Conservation (phyloP, 768 basidiomycete species). For the Termitomyces titanicus region DNA sequence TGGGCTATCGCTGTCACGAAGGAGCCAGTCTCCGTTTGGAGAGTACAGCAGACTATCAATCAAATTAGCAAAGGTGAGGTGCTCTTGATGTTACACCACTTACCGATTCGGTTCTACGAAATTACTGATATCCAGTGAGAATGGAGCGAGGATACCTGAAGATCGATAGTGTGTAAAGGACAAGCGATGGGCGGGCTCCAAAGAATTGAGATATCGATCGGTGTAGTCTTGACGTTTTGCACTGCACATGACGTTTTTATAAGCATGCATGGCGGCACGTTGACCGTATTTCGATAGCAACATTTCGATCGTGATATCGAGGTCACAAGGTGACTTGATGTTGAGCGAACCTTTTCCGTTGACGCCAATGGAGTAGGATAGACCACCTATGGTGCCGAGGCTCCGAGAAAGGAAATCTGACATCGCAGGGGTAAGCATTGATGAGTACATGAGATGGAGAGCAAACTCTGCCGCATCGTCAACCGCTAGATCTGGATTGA, state of each 20-base stretch:
- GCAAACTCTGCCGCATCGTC: constrained; percentile 29
- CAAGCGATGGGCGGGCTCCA: constrained; percentile 33
- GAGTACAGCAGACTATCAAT: constrained; percentile 33
- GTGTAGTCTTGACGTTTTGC: constrained; percentile 32
- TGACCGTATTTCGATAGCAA: constrained; percentile 21
- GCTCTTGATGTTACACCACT: background rate
- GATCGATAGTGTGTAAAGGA: constrained; percentile 24
- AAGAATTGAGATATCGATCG: constrained; percentile 30
- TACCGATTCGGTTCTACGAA: constrained; percentile 30
- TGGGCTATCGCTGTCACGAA: constrained; percentile 34
- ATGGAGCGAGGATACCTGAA: constrained; percentile 27
- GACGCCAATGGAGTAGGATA: constrained; percentile 13
- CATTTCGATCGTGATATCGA: constrained; percentile 20
- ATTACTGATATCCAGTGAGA: constrained; percentile 19
- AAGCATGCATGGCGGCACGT: constrained; percentile 19
- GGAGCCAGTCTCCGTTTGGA: constrained; percentile 32
- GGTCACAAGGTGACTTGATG: constrained; percentile 10
- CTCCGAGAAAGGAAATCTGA: constrained; percentile 22
- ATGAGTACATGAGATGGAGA: constrained; percentile 32
- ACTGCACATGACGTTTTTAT: constrained; percentile 27
- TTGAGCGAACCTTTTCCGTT: constrained; percentile 22
- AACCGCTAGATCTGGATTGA: constrained; percentile 17
- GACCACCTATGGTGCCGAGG: constrained; percentile 19
- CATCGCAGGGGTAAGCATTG: constrained; percentile 20
- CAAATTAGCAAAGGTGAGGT: background rate